Conservation (phyloP, 176 grass and related monocot genomes). For the Bolboschoenus planiculmis region DNA sequence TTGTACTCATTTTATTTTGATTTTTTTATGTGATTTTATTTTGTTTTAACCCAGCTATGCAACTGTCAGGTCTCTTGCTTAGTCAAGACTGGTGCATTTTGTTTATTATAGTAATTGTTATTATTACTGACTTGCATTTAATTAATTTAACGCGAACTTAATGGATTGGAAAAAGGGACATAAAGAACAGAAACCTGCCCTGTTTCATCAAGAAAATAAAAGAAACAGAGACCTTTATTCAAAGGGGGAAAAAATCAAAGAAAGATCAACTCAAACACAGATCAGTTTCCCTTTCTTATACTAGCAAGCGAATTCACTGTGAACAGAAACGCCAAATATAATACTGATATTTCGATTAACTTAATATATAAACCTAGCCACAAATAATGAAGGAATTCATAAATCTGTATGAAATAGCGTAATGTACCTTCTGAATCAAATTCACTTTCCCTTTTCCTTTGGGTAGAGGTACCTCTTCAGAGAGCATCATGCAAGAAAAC, state of each 20-base stretch:
- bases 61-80: neutral
- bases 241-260: neutral
- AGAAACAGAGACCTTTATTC: neutral
- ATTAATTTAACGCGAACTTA: neutral
- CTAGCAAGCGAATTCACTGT: neutral
- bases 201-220: neutral
- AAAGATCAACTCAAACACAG: too few species aligned
- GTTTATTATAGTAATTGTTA: neutral
- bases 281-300: too few species aligned
- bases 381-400: neutral
- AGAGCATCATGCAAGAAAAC: constrained; percentile 47
- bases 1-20: neutral
- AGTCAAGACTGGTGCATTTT: neutral
- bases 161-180: neutral
- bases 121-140: too few species aligned
- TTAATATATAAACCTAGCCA: neutral
- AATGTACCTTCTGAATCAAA: constrained; percentile 66
- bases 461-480: constrained; percentile 43
- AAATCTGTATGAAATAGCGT: too few species aligned
- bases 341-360: neutral
- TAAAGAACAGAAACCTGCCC: neutral
- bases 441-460: constrained; percentile 44
- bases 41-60: neutral
- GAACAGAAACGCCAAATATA: neutral
- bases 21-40: neutral